Evolutionary conservation across 2,329 filamentous ascomycete species (phyloP).

Genomic region (Biscogniauxia mediterranea): DNA sequence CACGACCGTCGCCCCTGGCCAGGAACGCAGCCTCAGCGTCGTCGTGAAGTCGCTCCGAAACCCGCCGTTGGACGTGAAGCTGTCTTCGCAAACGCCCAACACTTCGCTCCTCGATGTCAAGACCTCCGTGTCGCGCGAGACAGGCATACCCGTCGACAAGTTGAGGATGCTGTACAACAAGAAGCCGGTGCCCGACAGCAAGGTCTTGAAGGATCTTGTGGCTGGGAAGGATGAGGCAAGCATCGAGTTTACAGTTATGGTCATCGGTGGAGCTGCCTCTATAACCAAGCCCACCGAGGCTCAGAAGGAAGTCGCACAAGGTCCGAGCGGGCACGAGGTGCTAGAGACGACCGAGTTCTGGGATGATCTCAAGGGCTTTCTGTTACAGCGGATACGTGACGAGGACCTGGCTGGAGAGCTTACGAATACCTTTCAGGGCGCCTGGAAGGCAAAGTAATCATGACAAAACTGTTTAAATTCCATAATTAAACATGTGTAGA

Average conservation of each 20-base stretch:
- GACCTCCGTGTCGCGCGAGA: slow-evolving; percentile 60
- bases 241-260: slow-evolving; percentile 83
- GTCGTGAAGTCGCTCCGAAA: slow-evolving; percentile 76
- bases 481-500: not conserved
- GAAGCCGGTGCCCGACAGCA: slow-evolving; percentile 77
- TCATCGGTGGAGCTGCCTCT: slow-evolving; percentile 69
- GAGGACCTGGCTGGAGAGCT: slow-evolving; percentile 63
- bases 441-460: slow-evolving; percentile 57
- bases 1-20: slow-evolving; percentile 45
- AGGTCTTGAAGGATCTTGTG: slow-evolving; percentile 72
- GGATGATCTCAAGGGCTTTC: slow-evolving; percentile 77
- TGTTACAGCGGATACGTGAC: slow-evolving; percentile 77
- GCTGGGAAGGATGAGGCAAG: slow-evolving; percentile 43
- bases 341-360: slow-evolving; percentile 77
- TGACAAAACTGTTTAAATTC: not conserved
- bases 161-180: slow-evolving; percentile 84
- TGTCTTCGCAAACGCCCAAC: slow-evolving; percentile 61
- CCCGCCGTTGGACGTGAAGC: slow-evolving; percentile 64
- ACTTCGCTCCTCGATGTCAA: slow-evolving; percentile 82
- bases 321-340: slow-evolving; percentile 56
- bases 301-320: slow-evolving; percentile 46
- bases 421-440: slow-evolving; percentile 64
- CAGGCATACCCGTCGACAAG: slow-evolving; percentile 68
- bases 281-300: slow-evolving; percentile 40
- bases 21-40: slow-evolving; percentile 55